Evolutionary conservation across 352 stramenopile species (phyloP), one percentile per base, ranked within the genome.

Genomic region (Peronospora destructor): DNA sequence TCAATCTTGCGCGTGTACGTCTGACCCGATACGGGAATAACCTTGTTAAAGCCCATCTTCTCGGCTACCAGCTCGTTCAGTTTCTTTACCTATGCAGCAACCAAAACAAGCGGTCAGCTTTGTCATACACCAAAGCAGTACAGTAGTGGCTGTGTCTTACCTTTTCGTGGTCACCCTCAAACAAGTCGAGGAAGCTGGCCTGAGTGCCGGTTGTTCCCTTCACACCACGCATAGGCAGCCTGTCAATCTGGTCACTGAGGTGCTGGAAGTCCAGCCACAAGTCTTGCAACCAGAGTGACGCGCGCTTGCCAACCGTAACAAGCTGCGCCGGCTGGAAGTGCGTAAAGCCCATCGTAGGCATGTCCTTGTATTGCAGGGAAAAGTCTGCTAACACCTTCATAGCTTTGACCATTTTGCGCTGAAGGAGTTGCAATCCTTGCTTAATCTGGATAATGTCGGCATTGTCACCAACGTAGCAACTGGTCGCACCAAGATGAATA

Each of bases 1-100:
- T 99, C 96, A 60, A 98, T 96, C 72, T 99, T 99, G 49, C 96
- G 91, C 43, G 90, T 98, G 80, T 99, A 99, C 16, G 96, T 99
- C 77, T 99, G 96, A 37, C 96, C 96, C 32, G 93, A 98, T 13
- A 99, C 87, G 35, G 93, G 73, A 56, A 99, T 97, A 25, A 91
- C 85, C 67, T 96, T 92, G 60, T 97, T 86, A 69, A 99, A 99
- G 16, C 95, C 95, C 93, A 99, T 98, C 59, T 97, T 83, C 53
- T 96, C 73, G 35, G 92, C 97, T 21, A 99, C 96, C 16, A 95
- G 76, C 56, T 94, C 76, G 66, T 99, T 98, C 10, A 99, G 70
- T 48, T 89, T 76, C 65, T 98, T 98, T 10, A 99, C 96, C 72
- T 82, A 33, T 42, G 25, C 8, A 3, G 32, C 16, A 19, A 37